Evolutionary conservation across 2,329 filamentous ascomycete genomes (phyloP).

Genomic region (Tricladium varicosporioides): DNA sequence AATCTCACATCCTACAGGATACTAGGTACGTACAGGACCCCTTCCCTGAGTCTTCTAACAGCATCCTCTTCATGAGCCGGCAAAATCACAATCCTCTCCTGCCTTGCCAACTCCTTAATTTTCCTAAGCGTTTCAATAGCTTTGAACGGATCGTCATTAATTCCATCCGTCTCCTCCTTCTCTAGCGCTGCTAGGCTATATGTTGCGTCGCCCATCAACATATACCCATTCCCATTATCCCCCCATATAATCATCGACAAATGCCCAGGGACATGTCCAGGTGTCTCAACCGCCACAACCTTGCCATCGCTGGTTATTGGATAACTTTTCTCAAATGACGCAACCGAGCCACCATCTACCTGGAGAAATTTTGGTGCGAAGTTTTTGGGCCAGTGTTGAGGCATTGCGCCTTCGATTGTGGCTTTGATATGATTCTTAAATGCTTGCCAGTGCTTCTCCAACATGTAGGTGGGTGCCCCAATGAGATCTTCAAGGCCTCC

Average conservation of each 20-base stretch:
- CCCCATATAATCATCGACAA: conserved; percentile 29
- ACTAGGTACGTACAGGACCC: conserved; percentile 53
- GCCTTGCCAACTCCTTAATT: conserved; percentile 33
- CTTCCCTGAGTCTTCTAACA: not conserved
- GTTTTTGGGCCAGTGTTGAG: conserved; percentile 32
- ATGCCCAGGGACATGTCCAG: conserved; percentile 37
- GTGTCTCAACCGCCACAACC: conserved; percentile 33
- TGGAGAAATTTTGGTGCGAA: conserved; percentile 33
- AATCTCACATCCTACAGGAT: not conserved
- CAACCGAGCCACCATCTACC: conserved; percentile 24
- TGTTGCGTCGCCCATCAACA: conserved; percentile 33
- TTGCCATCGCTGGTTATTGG: conserved; percentile 32
- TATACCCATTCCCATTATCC: conserved; percentile 24
- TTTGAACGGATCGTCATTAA: conserved; percentile 31
- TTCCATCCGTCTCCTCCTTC: conserved; percentile 34
- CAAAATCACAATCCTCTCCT: conserved; percentile 27
- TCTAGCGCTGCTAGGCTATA: conserved; percentile 33
- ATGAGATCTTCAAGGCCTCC: conserved; percentile 25
- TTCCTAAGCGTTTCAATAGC: conserved; percentile 31
- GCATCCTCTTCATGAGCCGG: conserved; percentile 34
- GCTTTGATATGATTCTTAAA: conserved; percentile 33
- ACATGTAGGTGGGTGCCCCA: conserved; percentile 28
- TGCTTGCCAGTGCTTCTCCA: conserved; percentile 32
- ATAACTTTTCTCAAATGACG: conserved; percentile 31
- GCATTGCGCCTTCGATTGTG: conserved; percentile 31